phyloP scores from a whole-genome alignment of 83 land plant genomes.

The Picea mariana region DNA sequence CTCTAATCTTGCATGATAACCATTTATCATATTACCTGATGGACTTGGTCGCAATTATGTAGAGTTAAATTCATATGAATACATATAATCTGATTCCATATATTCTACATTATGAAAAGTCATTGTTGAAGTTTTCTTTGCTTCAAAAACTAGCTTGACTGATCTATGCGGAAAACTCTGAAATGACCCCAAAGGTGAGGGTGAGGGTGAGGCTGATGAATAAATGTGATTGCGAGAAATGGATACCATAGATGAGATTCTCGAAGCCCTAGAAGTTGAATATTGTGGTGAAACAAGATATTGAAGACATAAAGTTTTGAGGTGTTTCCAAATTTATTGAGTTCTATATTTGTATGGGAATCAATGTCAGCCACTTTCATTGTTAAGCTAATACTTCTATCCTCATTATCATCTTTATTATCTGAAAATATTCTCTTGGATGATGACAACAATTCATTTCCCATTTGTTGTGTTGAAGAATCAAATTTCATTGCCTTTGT shows the following conservation, averaged over 20 bases:
- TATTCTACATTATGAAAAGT: slow-evolving; percentile 29
- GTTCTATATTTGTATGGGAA: background rate
- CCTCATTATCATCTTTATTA: too few species aligned
- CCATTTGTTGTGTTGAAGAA: too few species aligned
- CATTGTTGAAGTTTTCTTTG: slow-evolving; percentile 34
- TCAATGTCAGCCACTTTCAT: background rate
- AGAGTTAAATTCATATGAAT: slow-evolving; percentile 1
- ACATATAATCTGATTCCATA: background rate
- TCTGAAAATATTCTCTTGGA: too few species aligned
- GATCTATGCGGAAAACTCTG: slow-evolving; percentile 2
- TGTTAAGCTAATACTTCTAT: too few species aligned
- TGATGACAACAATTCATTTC: too few species aligned
- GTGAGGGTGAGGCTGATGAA: slow-evolving; percentile 37
- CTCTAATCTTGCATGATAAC: background rate
- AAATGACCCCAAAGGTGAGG: slow-evolving; percentile 27
- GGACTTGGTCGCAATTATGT: background rate
- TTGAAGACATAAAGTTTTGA: background rate
- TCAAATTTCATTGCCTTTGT: too few species aligned
- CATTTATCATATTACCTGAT: background rate
- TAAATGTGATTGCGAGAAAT: slow-evolving; percentile 38
- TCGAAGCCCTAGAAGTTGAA: slow-evolving; percentile 30
- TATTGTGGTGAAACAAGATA: background rate
- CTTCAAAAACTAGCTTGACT: slow-evolving; percentile 15
- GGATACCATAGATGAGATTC: slow-evolving; percentile 48
- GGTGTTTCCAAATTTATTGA: background rate